Evolutionary conservation across 2,329 filamentous ascomycete genomes (phyloP), one percentile per base, ranked within the genome.

Genomic region (Curvularia spicifera): DNA sequence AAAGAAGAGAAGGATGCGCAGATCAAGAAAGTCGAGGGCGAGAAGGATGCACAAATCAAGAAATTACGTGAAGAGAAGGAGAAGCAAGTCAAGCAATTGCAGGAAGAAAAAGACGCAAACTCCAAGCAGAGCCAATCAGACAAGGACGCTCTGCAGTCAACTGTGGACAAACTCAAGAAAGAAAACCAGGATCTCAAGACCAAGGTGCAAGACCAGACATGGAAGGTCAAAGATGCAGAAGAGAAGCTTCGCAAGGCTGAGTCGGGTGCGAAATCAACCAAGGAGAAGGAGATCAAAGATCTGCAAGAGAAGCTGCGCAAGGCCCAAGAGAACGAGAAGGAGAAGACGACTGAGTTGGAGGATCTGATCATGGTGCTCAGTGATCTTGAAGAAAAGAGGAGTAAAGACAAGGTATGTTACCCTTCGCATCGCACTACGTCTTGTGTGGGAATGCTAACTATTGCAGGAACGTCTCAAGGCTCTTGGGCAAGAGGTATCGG

Each of bases 361-460:
- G 80, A 81, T 59, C 65, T 82, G 60, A 78, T 84, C 56, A 79
- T 83, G 49, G 70, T 81, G 4, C 76, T 81, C 29, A 76, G 78
- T 4, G 80, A 82, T 57, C 71, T 83, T 24, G 78, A 82, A 68
- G 77, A 80, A 57, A 81, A 82, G 73, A 59, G 75, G 59, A 62
- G 63, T 8, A 73, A 67, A 33, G 78, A 80, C 49, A 76, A 78
- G 67, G 77, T 77, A 59, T 51, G 63, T 66, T 3, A 9, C 12
- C 15, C 3, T 2, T n/a, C 0, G 15, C 7, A 6, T 3, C 15
- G 3, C 13, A 12, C 2, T 15, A 44, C 5, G 0, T 20, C 8
- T 4, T 4, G 12, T 8, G 10, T 1, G 5, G 2, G 10, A 13
- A n/a, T 24, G 18, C 51, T 58, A 46, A 58, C 3, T 4, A 1